A percentile compares a stretch with the other conserved stretches of the same genome.
phyloP scores from a whole-genome alignment of 176 grass and related monocot species.

The Juncus inflexus region DNA sequence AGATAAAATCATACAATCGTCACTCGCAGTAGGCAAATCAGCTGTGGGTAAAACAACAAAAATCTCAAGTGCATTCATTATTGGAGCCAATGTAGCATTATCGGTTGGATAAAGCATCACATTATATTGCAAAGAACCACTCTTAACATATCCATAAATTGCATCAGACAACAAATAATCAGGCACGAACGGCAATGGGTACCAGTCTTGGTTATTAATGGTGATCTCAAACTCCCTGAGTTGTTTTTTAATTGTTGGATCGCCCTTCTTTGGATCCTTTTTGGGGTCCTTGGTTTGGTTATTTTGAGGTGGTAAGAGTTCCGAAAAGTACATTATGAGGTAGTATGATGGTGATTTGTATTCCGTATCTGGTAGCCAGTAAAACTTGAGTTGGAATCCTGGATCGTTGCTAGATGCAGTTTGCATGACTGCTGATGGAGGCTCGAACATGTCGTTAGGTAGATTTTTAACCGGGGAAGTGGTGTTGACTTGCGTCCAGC shows the following conservation, averaged over 20 bases:
- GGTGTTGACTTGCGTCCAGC: slow-evolving; percentile 31
- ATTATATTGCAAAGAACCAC: slow-evolving; percentile 14
- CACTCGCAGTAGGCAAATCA: slow-evolving; percentile 25
- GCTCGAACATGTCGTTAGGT: slow-evolving; percentile 29
- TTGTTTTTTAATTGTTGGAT: slow-evolving; percentile 2
- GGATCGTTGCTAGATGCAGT: slow-evolving; percentile 31
- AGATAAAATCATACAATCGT: slow-evolving; percentile 31
- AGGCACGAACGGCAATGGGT: slow-evolving; percentile 1
- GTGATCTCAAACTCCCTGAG: slow-evolving; percentile 35
- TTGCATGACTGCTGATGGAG: slow-evolving; percentile 37
- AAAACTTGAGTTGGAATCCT: slow-evolving; percentile 26
- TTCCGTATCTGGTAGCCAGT: neutral
- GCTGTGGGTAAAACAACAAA: slow-evolving; percentile 25
- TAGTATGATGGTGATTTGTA: slow-evolving; percentile 25
- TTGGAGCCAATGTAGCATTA: slow-evolving; percentile 35
- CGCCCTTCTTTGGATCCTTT: slow-evolving; percentile 11
- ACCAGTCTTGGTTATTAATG: slow-evolving; percentile 27
- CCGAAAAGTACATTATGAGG: slow-evolving; percentile 34
- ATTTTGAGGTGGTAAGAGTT: slow-evolving; percentile 22
- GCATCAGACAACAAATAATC: neutral
- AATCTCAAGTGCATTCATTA: slow-evolving; percentile 44
- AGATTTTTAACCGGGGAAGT: slow-evolving; percentile 16
- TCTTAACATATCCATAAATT: neutral
- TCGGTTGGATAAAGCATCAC: slow-evolving; percentile 27
- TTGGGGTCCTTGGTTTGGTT: neutral